Evolutionary conservation across 2,329 filamentous ascomycete genomes (phyloP).

Genomic region (Colletotrichum musae): DNA sequence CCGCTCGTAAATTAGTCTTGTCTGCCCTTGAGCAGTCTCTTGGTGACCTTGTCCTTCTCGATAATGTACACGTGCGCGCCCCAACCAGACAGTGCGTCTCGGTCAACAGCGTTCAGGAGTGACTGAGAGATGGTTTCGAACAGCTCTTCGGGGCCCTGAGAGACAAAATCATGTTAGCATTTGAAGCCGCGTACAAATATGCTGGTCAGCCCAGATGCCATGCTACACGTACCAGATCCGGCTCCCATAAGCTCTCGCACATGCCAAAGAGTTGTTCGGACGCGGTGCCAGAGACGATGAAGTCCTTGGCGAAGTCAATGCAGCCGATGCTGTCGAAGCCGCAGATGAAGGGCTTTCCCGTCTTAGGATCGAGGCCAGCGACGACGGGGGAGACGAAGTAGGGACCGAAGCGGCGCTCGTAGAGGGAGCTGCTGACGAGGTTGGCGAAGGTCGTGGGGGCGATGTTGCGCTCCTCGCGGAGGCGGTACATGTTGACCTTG

Average conservation of each 20-base stretch:
- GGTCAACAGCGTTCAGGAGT: conserved; percentile 93
- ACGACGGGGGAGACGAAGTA: conserved; percentile 97
- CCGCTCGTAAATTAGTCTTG: conserved; percentile 77
- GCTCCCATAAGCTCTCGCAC: conserved; percentile 98
- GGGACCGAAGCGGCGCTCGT: conserved; percentile 95
- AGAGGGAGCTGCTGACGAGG: conserved; percentile 90
- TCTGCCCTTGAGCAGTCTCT: conserved; percentile 97
- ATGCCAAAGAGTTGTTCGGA: conserved; percentile 99
- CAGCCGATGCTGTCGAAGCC: conserved; percentile 99
- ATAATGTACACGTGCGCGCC: conserved; percentile 99
- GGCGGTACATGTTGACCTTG: conserved; percentile 99
- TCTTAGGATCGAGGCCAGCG: conserved; percentile 94
- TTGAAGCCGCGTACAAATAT: background rate
- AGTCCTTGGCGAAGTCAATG: conserved; percentile 99
- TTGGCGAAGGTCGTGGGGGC: conserved; percentile 96
- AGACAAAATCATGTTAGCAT: conserved; percentile 42
- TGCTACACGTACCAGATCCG: conserved; percentile 81
- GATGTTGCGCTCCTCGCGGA: conserved; percentile 98
- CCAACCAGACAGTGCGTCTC: conserved; percentile 97
- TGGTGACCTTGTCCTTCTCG: conserved; percentile 99
- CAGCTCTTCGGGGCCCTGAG: conserved; percentile 87
- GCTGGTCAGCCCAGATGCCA: background rate
- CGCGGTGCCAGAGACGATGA: conserved; percentile 96
- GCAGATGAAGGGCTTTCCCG: conserved; percentile 96
- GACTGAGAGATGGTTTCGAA: conserved; percentile 99